Evolutionary conservation across 495 filamentous ascomycete genomes (phyloP), one percentile per base, ranked within the genome.

Genomic region (Penicillium canescens): DNA sequence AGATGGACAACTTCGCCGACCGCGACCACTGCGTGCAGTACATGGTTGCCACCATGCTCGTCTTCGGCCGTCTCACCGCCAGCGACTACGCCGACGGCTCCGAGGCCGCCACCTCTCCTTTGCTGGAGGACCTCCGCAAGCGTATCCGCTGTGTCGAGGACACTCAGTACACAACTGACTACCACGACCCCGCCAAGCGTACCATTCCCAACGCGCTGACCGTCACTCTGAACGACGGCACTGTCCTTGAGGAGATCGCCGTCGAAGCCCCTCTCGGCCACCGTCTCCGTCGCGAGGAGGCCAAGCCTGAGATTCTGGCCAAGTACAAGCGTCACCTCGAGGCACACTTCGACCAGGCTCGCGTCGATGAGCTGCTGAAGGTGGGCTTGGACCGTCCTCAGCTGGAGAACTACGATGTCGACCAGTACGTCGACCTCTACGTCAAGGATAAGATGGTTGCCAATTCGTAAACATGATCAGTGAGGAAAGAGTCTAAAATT

Each of bases 1-100:
- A 92, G 54, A 92, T 98, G 89, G 92, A 97, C 79, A 98, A 98
- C 81, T 98, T 96, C 67, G 94, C 94, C 56, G 94, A 98, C 74
- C 92, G 94, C 57, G 94, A 98, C 73, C 94, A 98, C 80, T 98
- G 94, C 77, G 93, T 98, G 59, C 94, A 96, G 73, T 98, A 98
- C 81, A 98, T 98, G 94, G 89, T 90, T 69, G 80, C 94, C 46
- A 91, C 91, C 54, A 97, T 97, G 88, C 84, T 98, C 54, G 87
- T 88, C 46, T 97, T 89, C 71, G 89, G 94, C 68, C 92, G 94
- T 47, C 85, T 98, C 40, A 88, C 90, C 44, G 92, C 94, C 20
- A 84, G 76, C 37, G 94, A 98, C 76, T 98, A 98, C 78, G 86
- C 86, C 23, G 94, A 98, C 67, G 90, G 89, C 61, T 79, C 82